Base-by-base conservation (phyloP, 2,329 filamentous ascomycete species). In the Venturia oleaginea region DNA sequence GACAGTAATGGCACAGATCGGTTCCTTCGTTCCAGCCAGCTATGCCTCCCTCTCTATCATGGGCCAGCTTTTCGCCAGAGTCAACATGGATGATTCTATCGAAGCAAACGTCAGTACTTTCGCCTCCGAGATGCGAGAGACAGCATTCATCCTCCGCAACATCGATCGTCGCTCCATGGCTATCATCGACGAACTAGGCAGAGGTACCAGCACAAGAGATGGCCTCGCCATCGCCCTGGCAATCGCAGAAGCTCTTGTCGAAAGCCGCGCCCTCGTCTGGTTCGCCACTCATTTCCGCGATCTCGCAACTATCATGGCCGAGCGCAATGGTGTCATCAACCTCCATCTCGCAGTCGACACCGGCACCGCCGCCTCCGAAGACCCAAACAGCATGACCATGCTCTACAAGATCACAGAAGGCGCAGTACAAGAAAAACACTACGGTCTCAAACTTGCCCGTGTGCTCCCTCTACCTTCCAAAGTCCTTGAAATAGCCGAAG, bases 241-340 rank as follows among this genome's bases (percentile, higher is more conserved):
- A 2, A 92, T 97, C 71, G 88, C 92, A 0, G 94, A 97, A 77
- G 90, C 90, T 0, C 79, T 99, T 3, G 83, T 97, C 4, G 84
- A 92, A 66, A 94, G 86, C 10, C 66, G 85, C 66, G 87, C 92
- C 0, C 81, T 90, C 0, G 86, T 97, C 0, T 97, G 91, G 87
- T 99, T 99, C 75, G 91, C 89, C 1, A 97, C 94, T 0, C 95
- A 99, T 72, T 99, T 97, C 72, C 81, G 84, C 42, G 90, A 97
- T 67, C 80, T 99, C 2, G 88, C 92, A 0, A 83, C 82, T 2
- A 90, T 93, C 42, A 80, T 97, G 66, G 80, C 83, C 1, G 86
- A 92, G 67, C 84, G 90, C 13, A 85, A 84, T 19, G 92, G 92
- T 0, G 91, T 97, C 0, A 80, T 92, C 30, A 96, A 91, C 68